Evolutionary conservation across 495 filamentous ascomycete genomes (phyloP).

Genomic region (Beverwykella pulmonaria): DNA sequence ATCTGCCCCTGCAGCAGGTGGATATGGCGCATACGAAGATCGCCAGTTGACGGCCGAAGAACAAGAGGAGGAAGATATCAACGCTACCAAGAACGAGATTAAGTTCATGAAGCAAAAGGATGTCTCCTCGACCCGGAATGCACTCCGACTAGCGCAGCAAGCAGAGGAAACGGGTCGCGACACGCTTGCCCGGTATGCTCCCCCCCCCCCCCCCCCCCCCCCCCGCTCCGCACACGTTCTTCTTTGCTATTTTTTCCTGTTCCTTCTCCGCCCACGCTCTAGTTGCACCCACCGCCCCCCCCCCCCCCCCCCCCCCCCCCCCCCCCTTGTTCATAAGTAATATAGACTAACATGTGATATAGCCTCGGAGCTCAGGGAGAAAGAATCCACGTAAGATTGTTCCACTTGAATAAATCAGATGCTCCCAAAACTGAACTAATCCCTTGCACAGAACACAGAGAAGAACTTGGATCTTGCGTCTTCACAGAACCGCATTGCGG

Average conservation of each 20-base stretch:
- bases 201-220: not conserved
- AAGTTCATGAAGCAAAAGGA: conserved; percentile 74
- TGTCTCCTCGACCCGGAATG: conserved; percentile 70
- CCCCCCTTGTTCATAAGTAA: too few species aligned
- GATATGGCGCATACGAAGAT: conserved; percentile 65
- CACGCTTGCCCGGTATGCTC: conserved; percentile 44
- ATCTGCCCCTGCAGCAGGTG: conserved; percentile 28
- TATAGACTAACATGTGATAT: not conserved
- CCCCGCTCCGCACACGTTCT: too few species aligned
- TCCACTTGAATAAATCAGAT: not conserved
- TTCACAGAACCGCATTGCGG: conserved; percentile 69
- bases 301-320: not conserved
- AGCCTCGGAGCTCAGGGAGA: conserved; percentile 55
- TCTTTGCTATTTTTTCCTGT: too few species aligned
- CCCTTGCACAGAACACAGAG: not conserved
- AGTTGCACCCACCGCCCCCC: not conserved
- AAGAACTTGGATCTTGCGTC: conserved; percentile 68
- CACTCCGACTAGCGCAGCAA: conserved; percentile 65
- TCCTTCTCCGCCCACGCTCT: too few species aligned
- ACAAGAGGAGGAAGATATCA: conserved; percentile 60
- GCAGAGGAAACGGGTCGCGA: conserved; percentile 71
- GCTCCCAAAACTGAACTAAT: conserved; percentile 21
- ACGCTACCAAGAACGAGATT: conserved; percentile 73
- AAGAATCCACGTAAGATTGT: conserved; percentile 57
- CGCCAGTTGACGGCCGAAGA: conserved; percentile 65